Conservation (phyloP, 495 filamentous ascomycete species). For the Penicillium antarcticum region DNA sequence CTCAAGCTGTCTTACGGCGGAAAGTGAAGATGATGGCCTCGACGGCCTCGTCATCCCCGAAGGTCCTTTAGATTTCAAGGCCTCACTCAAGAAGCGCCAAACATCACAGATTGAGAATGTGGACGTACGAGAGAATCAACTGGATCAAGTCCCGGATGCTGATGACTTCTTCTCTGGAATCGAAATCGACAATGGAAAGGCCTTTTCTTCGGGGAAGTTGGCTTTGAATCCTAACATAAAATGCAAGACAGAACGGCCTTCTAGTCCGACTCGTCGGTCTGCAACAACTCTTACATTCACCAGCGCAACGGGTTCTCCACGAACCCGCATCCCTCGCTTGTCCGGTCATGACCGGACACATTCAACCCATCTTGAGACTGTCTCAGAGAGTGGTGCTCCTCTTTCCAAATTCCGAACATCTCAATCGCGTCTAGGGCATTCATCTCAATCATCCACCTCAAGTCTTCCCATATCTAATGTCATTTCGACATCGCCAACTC, state of each 20-base stretch:
- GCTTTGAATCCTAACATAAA: slow-evolving; percentile 93
- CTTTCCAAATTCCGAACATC: slow-evolving; percentile 56
- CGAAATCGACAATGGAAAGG: slow-evolving; percentile 79
- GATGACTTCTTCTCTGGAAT: slow-evolving; percentile 87
- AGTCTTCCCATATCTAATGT: slow-evolving; percentile 56
- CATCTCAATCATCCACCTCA: slow-evolving; percentile 62
- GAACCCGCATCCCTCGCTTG: slow-evolving; percentile 60
- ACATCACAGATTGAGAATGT: slow-evolving; percentile 47
- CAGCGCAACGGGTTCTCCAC: slow-evolving; percentile 52
- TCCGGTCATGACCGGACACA: slow-evolving; percentile 61
- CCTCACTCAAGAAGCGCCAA: slow-evolving; percentile 67
- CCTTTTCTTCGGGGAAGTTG: slow-evolving; percentile 74
- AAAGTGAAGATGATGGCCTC: slow-evolving; percentile 90
- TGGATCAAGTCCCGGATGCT: slow-evolving; percentile 40
- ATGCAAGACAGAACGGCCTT: slow-evolving; percentile 65
- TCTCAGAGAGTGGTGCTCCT: slow-evolving; percentile 84
- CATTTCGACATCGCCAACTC: slow-evolving; percentile 49
- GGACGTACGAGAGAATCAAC: slow-evolving; percentile 29
- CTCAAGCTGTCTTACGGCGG: slow-evolving; percentile 83
- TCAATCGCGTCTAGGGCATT: slow-evolving; percentile 64
- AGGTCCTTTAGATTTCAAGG: slow-evolving; percentile 76
- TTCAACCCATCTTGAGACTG: slow-evolving; percentile 79
- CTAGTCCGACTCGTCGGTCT: slow-evolving; percentile 67
- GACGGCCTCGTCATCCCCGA: slow-evolving; percentile 78
- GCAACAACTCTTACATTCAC: slow-evolving; percentile 89